A percentile compares a stretch with the other conserved stretches of the same genome.
These are phyloP conservation scores for cucumber (Cucumis sativus) DNA, from an alignment of 306 rosid species.

Conservation along the genomic window Cucumber_9930_V3 NC_026657.2:37883501-37884000, in stretches of 20 bases:
- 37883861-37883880: constrained; percentile 49
- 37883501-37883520: constrained; percentile 28
- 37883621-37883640: constrained; percentile 51
- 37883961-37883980: constrained; percentile 70
- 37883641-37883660: constrained; percentile 34
- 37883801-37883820: constrained; percentile 39
- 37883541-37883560: constrained; percentile 56
- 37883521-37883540: constrained; percentile 42
- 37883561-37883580: constrained; percentile 49
- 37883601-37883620: constrained; percentile 28
- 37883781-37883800: constrained; percentile 58
- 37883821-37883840: constrained; percentile 47
- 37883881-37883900: constrained; percentile 80
- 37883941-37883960: constrained; percentile 30
- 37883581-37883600: constrained; percentile 52
- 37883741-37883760: constrained; percentile 71
- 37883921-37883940: constrained; percentile 34
- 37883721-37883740: constrained; percentile 74
- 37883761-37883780: constrained; percentile 51
- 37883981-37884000: constrained; percentile 47
- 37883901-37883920: constrained; percentile 51
- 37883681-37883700: constrained; percentile 65
- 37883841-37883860: constrained; percentile 58
- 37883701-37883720: constrained; percentile 18
- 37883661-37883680: constrained; percentile 50